phyloP scores from a whole-genome alignment of 257 asterid species.

The Ligustrum vulgare region DNA sequence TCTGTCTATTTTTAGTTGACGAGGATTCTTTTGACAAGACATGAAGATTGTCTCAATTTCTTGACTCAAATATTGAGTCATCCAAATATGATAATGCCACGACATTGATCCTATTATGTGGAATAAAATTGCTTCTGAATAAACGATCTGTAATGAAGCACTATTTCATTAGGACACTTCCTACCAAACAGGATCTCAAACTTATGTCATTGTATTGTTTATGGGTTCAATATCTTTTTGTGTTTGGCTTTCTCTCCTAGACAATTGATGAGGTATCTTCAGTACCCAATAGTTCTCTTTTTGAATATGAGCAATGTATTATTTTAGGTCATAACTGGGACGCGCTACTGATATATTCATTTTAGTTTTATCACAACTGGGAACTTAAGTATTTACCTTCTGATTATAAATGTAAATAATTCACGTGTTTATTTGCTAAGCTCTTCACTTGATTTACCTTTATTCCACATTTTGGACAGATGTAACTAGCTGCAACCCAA shows the following conservation, averaged over 20 bases:
- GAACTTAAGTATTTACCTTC: background rate
- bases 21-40: no score
- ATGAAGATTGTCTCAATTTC: background rate
- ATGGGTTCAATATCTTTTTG: background rate
- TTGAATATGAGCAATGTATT: background rate
- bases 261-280: background rate
- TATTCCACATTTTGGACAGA: slow-evolving; percentile 37
- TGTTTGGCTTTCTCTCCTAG: background rate
- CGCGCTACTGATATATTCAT: background rate
- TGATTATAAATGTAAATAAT: background rate
- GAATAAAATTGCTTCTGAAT: background rate
- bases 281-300: background rate
- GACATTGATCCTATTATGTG: background rate
- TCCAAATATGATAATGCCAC: background rate
- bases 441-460: slow-evolving; percentile 16
- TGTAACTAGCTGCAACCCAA: slow-evolving; percentile 39
- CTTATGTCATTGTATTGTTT: no score
- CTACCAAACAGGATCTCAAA: background rate
- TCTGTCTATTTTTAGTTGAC: no score
- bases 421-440: slow-evolving; percentile 15
- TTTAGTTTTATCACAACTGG: background rate
- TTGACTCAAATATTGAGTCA: background rate
- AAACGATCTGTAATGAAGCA: background rate
- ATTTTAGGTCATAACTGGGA: background rate
- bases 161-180: background rate